Evolutionary conservation across 495 filamentous ascomycete species (phyloP).

Genomic region (Apodospora peruviana): DNA sequence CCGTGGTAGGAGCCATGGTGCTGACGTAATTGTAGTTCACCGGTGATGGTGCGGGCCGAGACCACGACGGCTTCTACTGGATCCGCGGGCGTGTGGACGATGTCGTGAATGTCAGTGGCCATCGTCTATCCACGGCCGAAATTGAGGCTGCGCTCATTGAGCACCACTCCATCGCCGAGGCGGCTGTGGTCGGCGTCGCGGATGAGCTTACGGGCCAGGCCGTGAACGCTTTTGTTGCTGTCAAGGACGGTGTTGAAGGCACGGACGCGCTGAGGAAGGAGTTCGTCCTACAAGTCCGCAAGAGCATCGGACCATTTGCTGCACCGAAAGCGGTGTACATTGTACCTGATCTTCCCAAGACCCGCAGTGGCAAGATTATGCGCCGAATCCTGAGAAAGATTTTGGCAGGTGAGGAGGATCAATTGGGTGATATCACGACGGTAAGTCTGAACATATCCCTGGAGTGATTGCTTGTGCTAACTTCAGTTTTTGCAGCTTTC

Average conservation of each 20-base stretch:
- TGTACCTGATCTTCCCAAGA: slow-evolving; percentile 92
- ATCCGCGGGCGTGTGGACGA: slow-evolving; percentile 98
- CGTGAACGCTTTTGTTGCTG: slow-evolving; percentile 91
- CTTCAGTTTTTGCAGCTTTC: slow-evolving; percentile 57
- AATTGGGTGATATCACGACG: slow-evolving; percentile 87
- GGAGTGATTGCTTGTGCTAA: slow-evolving; percentile 24
- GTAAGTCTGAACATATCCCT: slow-evolving; percentile 60
- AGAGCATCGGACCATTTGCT: slow-evolving; percentile 94
- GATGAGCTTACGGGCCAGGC: slow-evolving; percentile 96
- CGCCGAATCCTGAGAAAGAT: slow-evolving; percentile 95
- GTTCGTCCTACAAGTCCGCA: slow-evolving; percentile 87
- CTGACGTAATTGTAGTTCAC: slow-evolving; percentile 69
- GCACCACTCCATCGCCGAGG: slow-evolving; percentile 83
- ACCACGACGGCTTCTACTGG: slow-evolving; percentile 99
- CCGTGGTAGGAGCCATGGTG: slow-evolving; percentile 1
- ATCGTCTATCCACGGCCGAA: slow-evolving; percentile 93
- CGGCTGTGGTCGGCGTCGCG: slow-evolving; percentile 87
- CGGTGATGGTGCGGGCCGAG: slow-evolving; percentile 92
- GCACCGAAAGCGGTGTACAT: slow-evolving; percentile 90
- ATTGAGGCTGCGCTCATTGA: slow-evolving; percentile 96
- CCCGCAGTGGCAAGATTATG: slow-evolving; percentile 98
- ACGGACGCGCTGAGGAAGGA: slow-evolving; percentile 86
- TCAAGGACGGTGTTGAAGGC: slow-evolving; percentile 80
- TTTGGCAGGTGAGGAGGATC: slow-evolving; percentile 91
- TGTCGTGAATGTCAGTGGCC: slow-evolving; percentile 95